phyloP scores from a whole-genome alignment of 2,329 filamentous ascomycete genomes.

The Colletotrichum sublineola region DNA sequence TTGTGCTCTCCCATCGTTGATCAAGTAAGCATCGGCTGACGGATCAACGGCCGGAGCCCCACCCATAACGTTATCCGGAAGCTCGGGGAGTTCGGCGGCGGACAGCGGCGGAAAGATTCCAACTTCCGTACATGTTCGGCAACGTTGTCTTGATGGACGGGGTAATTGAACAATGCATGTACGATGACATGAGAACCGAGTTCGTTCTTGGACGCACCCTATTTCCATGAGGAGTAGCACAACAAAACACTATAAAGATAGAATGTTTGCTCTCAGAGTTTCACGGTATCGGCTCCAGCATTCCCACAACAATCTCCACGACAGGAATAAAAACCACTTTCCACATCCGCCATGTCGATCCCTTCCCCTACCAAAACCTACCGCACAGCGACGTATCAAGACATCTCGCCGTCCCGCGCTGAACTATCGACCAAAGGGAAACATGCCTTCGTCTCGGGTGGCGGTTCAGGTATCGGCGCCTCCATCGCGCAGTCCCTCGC shows the following conservation, averaged over 20 bases:
- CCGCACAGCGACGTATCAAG: constrained; percentile 45
- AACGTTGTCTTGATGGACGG: background rate
- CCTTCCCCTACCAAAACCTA: constrained; percentile 43
- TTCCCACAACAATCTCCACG: background rate
- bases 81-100: background rate
- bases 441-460: constrained; percentile 67
- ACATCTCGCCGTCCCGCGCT: constrained; percentile 46
- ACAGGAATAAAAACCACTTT: background rate
- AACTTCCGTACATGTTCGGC: background rate
- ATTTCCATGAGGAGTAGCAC: background rate
- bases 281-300: too few species aligned
- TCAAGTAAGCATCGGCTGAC: background rate
- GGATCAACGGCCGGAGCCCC: background rate
- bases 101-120: too few species aligned
- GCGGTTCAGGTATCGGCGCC: constrained; percentile 64
- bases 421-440: constrained; percentile 53
- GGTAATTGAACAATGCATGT: too few species aligned
- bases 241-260: background rate
- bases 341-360: constrained; percentile 24
- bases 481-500: constrained; percentile 59
- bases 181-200: background rate
- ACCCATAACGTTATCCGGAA: constrained; percentile 17
- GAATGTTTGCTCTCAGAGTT: background rate
- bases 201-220: background rate
- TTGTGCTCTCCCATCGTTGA: background rate